Evolutionary conservation across 2,329 filamentous ascomycete species (phyloP), one percentile per base, ranked within the genome.

Genomic region (Conoideocrella luteorostrata): DNA sequence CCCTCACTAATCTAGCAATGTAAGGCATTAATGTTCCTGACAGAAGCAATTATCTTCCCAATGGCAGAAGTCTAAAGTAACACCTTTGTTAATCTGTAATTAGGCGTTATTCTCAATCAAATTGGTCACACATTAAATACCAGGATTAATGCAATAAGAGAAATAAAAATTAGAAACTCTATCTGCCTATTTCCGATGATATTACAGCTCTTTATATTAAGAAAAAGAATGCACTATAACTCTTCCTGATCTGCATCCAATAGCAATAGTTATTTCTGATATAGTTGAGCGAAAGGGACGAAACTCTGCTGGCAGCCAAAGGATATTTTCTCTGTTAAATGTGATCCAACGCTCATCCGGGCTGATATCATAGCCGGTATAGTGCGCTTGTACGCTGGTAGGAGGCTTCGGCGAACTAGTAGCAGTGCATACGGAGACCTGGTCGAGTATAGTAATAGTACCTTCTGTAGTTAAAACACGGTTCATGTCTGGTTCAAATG

Each of bases 231-330:
- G n/a, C 3, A 43, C 26, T 12, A 37, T 29, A 15, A 43, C 33
- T 7, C 23, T 43, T 4, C 32, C 41, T 43, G 33, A 43, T 7
- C 5, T 18, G 35, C 41, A 37, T 13, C 41, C 41, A 23, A 43
- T 43, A 4, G 35, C 41, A 20, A 43, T 30, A 24, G 41, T 43
- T 37, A 20, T 26, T 38, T 33, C 41, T 29, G 33, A 38, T 24
- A 43, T 23, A 38, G 41, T 32, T 36, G 33, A 43, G 41, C 21
- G 29, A 28, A 3, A 5, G 7, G 30, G 6, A 15, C 5, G 4
- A 38, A 26, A 22, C 32, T 43, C 41, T 24, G 38, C 17, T 26
- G 41, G 41, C 15, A 43, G 41, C 41, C 32, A 38, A 33, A 43
- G 41, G 3, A 43, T 24, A 24, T 43, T 43, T 20, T 43, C 39